Evolutionary conservation across 768 basidiomycete genomes (phyloP).

Genomic region (Cubamyces lactineus): DNA sequence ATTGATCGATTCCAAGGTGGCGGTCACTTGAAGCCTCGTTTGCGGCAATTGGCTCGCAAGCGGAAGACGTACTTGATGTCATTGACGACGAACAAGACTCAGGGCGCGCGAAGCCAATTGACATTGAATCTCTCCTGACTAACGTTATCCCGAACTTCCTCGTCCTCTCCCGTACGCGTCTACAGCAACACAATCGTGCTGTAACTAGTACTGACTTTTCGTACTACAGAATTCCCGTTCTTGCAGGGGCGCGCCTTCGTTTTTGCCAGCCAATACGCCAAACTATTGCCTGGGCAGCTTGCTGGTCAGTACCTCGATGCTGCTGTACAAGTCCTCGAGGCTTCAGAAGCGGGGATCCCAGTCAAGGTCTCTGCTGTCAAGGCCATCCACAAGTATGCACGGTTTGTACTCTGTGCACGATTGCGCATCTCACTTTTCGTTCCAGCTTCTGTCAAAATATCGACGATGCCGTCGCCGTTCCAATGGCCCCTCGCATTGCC

Average conservation of each 20-base stretch:
- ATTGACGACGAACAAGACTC: constrained; percentile 76
- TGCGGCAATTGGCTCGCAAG: constrained; percentile 78
- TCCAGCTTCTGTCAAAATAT: constrained; percentile 70
- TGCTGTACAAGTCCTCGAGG: constrained; percentile 84
- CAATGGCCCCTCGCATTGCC: constrained; percentile 74
- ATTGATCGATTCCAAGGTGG: constrained; percentile 65
- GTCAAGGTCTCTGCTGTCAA: constrained; percentile 95
- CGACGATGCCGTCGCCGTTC: constrained; percentile 58
- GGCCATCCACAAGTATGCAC: constrained; percentile 84
- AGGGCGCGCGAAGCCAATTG: constrained; percentile 66
- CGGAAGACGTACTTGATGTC: constrained; percentile 74
- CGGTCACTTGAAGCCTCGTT: constrained; percentile 85
- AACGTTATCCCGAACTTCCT: constrained; percentile 82
- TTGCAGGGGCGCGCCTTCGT: constrained; percentile 94
- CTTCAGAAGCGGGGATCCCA: constrained; percentile 68
- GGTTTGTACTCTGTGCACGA: too few relatives aligned
- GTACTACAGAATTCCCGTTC: constrained; percentile 78
- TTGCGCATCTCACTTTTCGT: too few relatives aligned
- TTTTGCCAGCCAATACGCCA: constrained; percentile 88
- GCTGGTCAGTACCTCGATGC: constrained; percentile 88
- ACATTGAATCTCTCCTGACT: constrained; percentile 75
- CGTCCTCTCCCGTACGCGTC: constrained; percentile 63
- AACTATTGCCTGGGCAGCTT: constrained; percentile 68
- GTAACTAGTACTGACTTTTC: background rate
- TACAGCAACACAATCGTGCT: background rate